Percentiles rank a stretch among this genome's conserved stretches.
These are phyloP conservation scores for Eucalyptus microcorys DNA, from an alignment of 345 rosid genomes.

Conservation along the genomic window DNA sequence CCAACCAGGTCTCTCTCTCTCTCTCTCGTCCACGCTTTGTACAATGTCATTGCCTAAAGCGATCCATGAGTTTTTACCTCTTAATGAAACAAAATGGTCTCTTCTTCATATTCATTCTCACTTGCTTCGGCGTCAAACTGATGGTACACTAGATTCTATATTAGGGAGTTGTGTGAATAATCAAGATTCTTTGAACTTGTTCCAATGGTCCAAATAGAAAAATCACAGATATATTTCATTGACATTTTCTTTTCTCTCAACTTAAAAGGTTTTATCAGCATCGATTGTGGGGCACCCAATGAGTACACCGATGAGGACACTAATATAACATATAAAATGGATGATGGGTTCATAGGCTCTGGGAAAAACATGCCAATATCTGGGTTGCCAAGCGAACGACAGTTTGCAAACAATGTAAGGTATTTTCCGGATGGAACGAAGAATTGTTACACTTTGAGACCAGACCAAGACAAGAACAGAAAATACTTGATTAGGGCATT, in stretches of 20 bases:
- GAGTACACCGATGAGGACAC: neutral
- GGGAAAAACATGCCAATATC: neutral
- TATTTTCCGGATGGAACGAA: conserved; percentile 14
- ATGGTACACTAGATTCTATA: neutral
- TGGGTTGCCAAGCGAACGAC: too few species aligned
- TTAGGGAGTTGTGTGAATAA: neutral
- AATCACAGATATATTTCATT: neutral
- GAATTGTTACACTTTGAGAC: conserved; percentile 11
- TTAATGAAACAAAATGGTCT: neutral
- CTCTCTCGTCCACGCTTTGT: neutral
- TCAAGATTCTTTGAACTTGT: neutral
- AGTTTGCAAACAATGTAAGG: neutral
- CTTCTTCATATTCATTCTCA: neutral
- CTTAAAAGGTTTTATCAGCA: conserved; percentile 1
- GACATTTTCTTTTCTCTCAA: too few species aligned
- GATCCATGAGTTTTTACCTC: neutral
- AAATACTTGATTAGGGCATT: conserved; percentile 34
- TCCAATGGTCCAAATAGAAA: neutral
- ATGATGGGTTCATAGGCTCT: neutral
- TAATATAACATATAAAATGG: neutral
- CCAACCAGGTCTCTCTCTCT: neutral
- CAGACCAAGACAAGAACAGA: neutral
- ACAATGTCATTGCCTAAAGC: neutral
- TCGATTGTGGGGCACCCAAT: conserved; percentile 3
- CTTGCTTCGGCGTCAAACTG: neutral